Evolutionary conservation across 164 flowering plant species (phyloP).

Genomic region (Annona cherimola): DNA sequence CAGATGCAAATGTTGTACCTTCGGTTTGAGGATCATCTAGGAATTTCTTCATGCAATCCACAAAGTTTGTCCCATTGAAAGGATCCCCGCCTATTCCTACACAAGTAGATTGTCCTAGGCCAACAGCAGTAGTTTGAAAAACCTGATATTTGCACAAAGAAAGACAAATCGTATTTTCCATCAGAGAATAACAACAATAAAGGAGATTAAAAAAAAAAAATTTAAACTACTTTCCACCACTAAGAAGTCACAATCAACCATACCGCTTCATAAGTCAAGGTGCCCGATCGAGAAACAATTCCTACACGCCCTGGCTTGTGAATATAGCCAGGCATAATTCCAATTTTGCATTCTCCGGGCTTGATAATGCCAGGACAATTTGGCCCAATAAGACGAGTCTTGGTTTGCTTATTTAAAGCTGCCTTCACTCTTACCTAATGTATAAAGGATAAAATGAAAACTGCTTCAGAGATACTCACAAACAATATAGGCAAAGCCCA

Average conservation of each 20-base stretch:
- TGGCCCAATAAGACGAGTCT: conserved; percentile 90
- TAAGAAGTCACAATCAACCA: conserved; percentile 13
- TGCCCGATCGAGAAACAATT: conserved; percentile 97
- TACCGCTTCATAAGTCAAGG: conserved; percentile 99
- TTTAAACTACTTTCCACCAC: too few species aligned
- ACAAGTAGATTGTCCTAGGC: conserved; percentile 97
- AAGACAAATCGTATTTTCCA: conserved; percentile 2
- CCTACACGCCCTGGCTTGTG: conserved; percentile 98
- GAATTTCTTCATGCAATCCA: conserved; percentile 84
- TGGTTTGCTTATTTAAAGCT: conserved; percentile 81
- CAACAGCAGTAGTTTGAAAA: conserved; percentile 97
- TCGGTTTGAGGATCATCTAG: conserved; percentile 95
- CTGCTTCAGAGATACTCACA: background rate
- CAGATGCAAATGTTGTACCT: conserved; percentile 43
- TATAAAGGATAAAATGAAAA: background rate
- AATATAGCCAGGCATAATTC: conserved; percentile 99
- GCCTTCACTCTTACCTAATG: conserved; percentile 88
- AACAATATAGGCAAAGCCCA: background rate
- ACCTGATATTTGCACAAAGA: conserved; percentile 38
- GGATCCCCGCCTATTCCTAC: conserved; percentile 99
- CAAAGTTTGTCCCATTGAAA: conserved; percentile 97
- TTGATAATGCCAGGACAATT: conserved; percentile 99
- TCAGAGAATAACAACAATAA: background rate
- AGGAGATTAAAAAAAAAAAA: background rate
- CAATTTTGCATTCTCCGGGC: conserved; percentile 99